Conservation (phyloP, 1,139 yeast genomes). For the Zygotorulaspora mrakii region DNA sequence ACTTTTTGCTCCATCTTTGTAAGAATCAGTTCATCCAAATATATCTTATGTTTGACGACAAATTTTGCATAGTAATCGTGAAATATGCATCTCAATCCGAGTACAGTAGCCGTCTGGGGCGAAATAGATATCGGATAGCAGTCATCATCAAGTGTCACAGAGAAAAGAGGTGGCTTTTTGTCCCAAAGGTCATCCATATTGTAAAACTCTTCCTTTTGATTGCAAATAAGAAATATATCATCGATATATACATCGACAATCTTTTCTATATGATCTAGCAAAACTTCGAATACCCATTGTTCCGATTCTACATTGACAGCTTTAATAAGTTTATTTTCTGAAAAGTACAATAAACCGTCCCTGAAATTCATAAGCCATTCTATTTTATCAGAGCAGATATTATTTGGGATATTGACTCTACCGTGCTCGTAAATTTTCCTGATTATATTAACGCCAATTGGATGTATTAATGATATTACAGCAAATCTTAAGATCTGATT, state of each 20-base stretch:
- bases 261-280: conserved; percentile 29
- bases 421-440: conserved; percentile 27
- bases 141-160: conserved; percentile 26
- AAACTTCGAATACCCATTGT: conserved; percentile 18
- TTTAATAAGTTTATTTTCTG: conserved; percentile 23
- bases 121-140: conserved; percentile 33
- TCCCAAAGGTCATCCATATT: conserved; percentile 29
- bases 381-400: conserved; percentile 12
- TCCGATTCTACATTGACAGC: conserved; percentile 16
- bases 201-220: conserved; percentile 20
- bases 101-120: conserved; percentile 30
- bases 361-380: conserved; percentile 28
- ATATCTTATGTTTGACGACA: conserved; percentile 28
- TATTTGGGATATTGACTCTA: conserved; percentile 19
- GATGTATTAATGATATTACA: conserved; percentile 26
- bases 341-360: conserved; percentile 28
- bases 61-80: conserved; percentile 21
- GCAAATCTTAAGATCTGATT: conserved; percentile 25
- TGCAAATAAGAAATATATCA: conserved; percentile 26
- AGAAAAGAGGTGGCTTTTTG: conserved; percentile 15
- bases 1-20: conserved; percentile 19
- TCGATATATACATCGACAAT: conserved; percentile 29
- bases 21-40: conserved; percentile 31
- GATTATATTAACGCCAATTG: conserved; percentile 27
- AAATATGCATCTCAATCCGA: conserved; percentile 28